Evolutionary conservation across 352 stramenopile species (phyloP).

Genomic region (Pythium folliculosum): DNA sequence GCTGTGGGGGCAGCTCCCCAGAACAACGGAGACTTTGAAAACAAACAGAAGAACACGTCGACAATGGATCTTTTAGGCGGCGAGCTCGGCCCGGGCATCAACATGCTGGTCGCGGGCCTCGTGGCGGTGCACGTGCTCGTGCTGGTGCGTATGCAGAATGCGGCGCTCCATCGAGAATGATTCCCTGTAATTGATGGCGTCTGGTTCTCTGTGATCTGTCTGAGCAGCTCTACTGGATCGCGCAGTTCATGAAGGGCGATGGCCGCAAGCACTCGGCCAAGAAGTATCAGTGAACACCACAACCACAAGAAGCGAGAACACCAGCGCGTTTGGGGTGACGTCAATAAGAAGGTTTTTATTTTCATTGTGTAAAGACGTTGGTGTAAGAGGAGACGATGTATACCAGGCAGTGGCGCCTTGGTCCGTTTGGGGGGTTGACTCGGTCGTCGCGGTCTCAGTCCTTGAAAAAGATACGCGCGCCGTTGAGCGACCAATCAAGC

Average conservation of each 20-base stretch:
- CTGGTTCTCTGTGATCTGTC: background rate
- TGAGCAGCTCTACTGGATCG: constrained; percentile 60
- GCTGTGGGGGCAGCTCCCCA: background rate
- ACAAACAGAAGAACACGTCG: background rate
- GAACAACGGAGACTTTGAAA: constrained; percentile 3
- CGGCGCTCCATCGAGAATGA: too few relatives aligned
- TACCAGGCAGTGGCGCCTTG: background rate
- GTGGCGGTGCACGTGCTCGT: constrained; percentile 74
- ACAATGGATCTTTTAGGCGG: constrained; percentile 30
- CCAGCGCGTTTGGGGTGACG: background rate
- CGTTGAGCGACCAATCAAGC: constrained; percentile 91
- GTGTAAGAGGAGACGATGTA: constrained; percentile 1
- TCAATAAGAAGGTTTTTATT: constrained; percentile 2
- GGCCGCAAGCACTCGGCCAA: constrained; percentile 45
- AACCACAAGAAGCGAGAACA: background rate
- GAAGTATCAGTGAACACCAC: constrained; percentile 53
- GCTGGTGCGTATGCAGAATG: constrained; percentile 42
- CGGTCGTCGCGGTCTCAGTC: constrained; percentile 40
- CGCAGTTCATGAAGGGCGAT: constrained; percentile 63
- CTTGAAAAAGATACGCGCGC: constrained; percentile 92
- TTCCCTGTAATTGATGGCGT: background rate
- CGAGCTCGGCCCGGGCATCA: constrained; percentile 43
- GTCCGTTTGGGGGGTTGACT: background rate
- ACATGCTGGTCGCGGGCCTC: constrained; percentile 67
- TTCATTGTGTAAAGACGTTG: background rate